Evolutionary conservation across 2,329 filamentous ascomycete genomes (phyloP), one percentile per base, ranked within the genome.

Genomic region (Calonectria fujianensis): DNA sequence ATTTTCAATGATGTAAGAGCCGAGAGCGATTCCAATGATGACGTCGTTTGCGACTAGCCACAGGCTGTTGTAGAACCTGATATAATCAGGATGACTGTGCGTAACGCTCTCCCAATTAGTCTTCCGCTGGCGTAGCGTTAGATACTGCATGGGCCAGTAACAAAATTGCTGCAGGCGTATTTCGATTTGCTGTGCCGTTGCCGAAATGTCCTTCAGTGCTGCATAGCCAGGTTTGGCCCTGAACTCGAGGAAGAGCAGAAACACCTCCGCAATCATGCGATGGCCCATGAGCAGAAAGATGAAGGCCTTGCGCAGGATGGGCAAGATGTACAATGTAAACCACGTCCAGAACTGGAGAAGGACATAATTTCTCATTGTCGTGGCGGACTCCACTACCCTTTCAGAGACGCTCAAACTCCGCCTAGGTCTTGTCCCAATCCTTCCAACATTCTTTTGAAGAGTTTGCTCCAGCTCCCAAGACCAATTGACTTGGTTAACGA

Each of bases 21-120:
- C 97, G 10, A 99, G 87, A 1, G 97, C 97, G 78, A 99, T 98
- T 32, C 97, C 97, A 74, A 99, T 98, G 77, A 99, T 99, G 61
- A 99, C 94, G 86, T 99, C 97, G 86, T 99, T 99, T 37, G 96
- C 96, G 29, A 99, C 97, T 11, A 99, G 94, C 97, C 97, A 99
- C 6, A 99, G 88, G 82, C 96, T 98, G 84, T 99, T 99, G 87
- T 98, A 99, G 85, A 99, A 99, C 20, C 97, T 94, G 78, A 99
- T 99, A 84, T 99, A 99, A 84, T 99, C 97, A 0, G 96, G 95
- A 84, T 99, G 96, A 80, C 94, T 98, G 63, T 94, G 97, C 0
- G 96, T 98, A 70, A 98, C 94, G 83, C 96, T 98, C 73, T 96
- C 95, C 96, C 97, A 98, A 80, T 98, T 95, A 76, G 93, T 93